A percentile compares a stretch with the other conserved stretches of the same genome.
Conservation (phyloP, 805 yeast species). For the Cyberlindnera xylosilytica region DNA sequence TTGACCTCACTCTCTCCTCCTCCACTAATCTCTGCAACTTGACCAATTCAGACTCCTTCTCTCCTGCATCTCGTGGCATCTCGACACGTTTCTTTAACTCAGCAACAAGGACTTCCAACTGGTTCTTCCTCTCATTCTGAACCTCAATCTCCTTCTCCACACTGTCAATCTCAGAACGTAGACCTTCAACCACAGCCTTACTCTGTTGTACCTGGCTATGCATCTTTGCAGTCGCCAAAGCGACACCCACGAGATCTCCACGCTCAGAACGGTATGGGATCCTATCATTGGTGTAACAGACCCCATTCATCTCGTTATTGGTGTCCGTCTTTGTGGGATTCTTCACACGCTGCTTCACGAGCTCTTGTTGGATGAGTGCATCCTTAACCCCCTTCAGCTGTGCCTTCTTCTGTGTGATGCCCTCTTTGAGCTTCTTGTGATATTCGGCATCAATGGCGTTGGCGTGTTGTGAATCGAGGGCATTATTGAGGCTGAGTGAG, state of each 20-base stretch:
- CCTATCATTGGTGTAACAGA: conserved; percentile 13
- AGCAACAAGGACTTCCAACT: conserved; percentile 1
- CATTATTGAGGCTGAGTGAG: not conserved
- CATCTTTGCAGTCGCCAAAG: conserved; percentile 16
- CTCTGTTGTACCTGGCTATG: conserved; percentile 17
- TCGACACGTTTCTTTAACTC: conserved; percentile 2
- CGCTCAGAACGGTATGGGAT: conserved; percentile 22
- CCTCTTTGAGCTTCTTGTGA: conserved; percentile 8
- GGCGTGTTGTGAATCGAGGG: not conserved
- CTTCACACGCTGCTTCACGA: not conserved
- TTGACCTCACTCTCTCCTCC: conserved; percentile 13
- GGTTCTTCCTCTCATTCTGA: not conserved
- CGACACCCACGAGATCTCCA: conserved; percentile 25
- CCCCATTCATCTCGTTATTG: conserved; percentile 10
- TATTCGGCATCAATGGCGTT: conserved; percentile 4
- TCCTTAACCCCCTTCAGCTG: conserved; percentile 11
- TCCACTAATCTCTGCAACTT: conserved; percentile 5
- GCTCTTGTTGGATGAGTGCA: conserved; percentile 7
- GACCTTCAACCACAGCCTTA: not conserved
- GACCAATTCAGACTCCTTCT: not conserved
- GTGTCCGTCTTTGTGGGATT: no score
- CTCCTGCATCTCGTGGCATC: not conserved
- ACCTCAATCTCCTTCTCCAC: conserved; percentile 2
- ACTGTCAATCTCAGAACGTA: not conserved
- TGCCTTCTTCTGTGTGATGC: conserved; percentile 4